phyloP scores from a whole-genome alignment of 2,329 filamentous ascomycete genomes.

The Dryadomyces quercus-mongolicae region DNA sequence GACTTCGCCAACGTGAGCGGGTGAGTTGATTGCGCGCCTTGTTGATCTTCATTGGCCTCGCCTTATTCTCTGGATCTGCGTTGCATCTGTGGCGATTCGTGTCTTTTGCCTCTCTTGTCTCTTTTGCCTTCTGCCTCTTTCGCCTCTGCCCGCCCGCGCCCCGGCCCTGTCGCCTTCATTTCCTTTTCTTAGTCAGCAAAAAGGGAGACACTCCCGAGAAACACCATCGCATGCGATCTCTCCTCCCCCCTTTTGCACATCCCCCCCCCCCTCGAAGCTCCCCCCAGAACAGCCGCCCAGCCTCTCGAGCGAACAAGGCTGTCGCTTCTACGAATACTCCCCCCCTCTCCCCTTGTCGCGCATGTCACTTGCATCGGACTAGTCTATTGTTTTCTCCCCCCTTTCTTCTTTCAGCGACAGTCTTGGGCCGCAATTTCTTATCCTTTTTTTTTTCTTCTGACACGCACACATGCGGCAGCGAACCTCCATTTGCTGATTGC shows the following conservation, averaged over 20 bases:
- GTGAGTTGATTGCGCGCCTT: conserved; percentile 1
- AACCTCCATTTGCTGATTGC: not conserved
- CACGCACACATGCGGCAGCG: not conserved
- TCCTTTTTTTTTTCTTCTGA: not conserved
- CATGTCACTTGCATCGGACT: not conserved
- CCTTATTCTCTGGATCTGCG: too few relatives aligned
- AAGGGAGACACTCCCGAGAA: not conserved
- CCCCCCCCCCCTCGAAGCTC: not conserved
- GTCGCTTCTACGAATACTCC: not conserved
- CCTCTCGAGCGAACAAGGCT: not conserved
- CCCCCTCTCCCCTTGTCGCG: not conserved
- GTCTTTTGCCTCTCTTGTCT: not conserved
- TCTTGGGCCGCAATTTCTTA: not conserved
- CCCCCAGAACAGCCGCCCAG: not conserved
- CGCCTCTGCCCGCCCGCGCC: not conserved
- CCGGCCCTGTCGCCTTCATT: not conserved
- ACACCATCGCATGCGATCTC: conserved; percentile 1
- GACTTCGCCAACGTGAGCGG: not conserved
- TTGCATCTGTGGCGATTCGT: not conserved
- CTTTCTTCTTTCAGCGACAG: not conserved
- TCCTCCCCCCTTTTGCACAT: not conserved
- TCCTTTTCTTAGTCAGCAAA: not conserved
- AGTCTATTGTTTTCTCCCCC: not conserved
- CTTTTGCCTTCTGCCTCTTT: not conserved
- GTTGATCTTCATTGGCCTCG: not conserved